Evolutionary conservation across 2,329 filamentous ascomycete genomes (phyloP), one percentile per base, ranked within the genome.

Genomic region (Leptographium radiaticola): DNA sequence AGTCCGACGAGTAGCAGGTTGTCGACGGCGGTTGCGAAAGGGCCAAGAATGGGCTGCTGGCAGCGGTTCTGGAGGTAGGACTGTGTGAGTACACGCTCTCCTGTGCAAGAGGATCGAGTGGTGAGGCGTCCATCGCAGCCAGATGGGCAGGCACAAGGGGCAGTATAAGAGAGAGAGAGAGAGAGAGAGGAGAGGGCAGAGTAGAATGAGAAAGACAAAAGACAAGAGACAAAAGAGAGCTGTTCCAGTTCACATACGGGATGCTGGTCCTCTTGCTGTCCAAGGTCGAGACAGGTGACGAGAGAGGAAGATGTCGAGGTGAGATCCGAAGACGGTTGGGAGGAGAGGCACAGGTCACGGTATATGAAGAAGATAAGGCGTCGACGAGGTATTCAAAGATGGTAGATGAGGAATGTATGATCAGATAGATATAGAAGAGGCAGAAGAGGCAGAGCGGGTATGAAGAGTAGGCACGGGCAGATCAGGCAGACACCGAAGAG

Each of bases 21-120:
- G 57, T 62, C 62, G 56, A 60, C 58, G 61, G 31, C 33, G 33
- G 12, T 20, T 3, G 33, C 12, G 48, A 20, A 13, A 33, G 10
- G 33, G 33, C 18, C 33, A 34, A 49, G 8, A 33, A 15, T 2
- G 38, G 49, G 8, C 63, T 62, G 57, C 59, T 61, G 56, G 59
- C 59, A 55, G 59, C 60, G 55, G 59, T 58, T 50, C 50, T 47
- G 18, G 52, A 53, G 30, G 42, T 25, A 25, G 40, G 34, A 56
- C 60, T 62, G 57, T 61, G 66, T 68, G 65, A 67, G 66, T 63
- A 61, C 63, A 60, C 60, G 60, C 64, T 59, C 61, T 64, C 62
- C 59, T 56, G 59, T 56, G 52, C 56, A 54, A 59, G 60, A 56
- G 60, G 62, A 58, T 59, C 59, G 57, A 53, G 20, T 31, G 42